Conservation (phyloP, 108 stramenopile genomes). For the Cylindrotheca closterium region DNA sequence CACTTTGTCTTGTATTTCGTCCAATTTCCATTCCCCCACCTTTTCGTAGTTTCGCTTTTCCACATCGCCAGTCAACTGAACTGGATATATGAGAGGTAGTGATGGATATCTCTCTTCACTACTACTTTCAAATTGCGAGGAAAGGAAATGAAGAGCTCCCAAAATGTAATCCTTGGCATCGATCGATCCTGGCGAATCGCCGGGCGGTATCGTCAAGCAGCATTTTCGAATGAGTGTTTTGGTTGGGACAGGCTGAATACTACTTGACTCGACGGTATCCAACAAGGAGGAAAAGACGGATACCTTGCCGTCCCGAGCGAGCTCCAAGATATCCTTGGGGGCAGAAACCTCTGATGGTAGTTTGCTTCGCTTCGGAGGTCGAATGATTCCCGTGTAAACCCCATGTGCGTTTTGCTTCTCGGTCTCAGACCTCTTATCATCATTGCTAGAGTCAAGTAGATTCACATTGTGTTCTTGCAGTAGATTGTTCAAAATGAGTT, state of each 20-base stretch:
- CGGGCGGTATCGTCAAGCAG: slow-evolving; percentile 59
- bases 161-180: slow-evolving; percentile 78
- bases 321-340: slow-evolving; percentile 1
- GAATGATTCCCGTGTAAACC: neutral
- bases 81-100: slow-evolving; percentile 33
- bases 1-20: slow-evolving; percentile 24
- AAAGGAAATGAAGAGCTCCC: slow-evolving; percentile 67
- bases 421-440: neutral
- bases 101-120: slow-evolving; percentile 11
- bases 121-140: slow-evolving; percentile 5
- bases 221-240: slow-evolving; percentile 53
- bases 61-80: slow-evolving; percentile 28
- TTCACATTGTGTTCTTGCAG: slow-evolving; percentile 21
- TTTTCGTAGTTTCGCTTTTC: slow-evolving; percentile 42
- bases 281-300: slow-evolving; percentile 37
- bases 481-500: slow-evolving; percentile 12
- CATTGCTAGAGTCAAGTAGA: neutral
- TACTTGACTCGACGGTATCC: slow-evolving; percentile 10
- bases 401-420: neutral
- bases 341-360: slow-evolving; percentile 3
- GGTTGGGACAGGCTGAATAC: slow-evolving; percentile 30
- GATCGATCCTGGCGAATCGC: slow-evolving; percentile 59
- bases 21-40: slow-evolving; percentile 34
- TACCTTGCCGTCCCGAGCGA: slow-evolving; percentile 18
- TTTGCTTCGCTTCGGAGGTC: neutral